A percentile compares a stretch with the other conserved stretches of the same genome.
Evolutionary conservation across 176 grass and related monocot species (phyloP).

Genomic region (Raddia distichophylla): DNA sequence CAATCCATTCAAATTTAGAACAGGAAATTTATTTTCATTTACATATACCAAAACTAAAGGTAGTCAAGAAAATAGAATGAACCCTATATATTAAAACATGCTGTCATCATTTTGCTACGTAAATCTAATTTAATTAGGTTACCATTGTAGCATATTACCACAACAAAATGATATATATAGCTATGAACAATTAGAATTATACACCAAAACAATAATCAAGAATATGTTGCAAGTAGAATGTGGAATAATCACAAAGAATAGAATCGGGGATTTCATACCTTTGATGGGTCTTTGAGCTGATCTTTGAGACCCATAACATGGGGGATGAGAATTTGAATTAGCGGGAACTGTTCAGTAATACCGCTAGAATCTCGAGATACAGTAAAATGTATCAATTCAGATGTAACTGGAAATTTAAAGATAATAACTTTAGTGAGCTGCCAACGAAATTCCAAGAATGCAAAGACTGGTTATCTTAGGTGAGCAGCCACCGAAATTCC

Average conservation of each 20-base stretch:
- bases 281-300: constrained; percentile 83
- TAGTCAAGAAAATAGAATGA: not conserved
- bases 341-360: constrained; percentile 65
- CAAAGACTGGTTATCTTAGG: not conserved
- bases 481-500: constrained; percentile 29
- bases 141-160: not conserved
- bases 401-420: constrained; percentile 67
- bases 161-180: not conserved
- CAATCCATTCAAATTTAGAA: not conserved
- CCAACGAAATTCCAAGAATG: constrained; percentile 25
- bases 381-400: constrained; percentile 95
- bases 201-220: constrained; percentile 32
- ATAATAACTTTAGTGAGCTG: constrained; percentile 36
- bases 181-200: constrained; percentile 22
- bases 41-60: not conserved
- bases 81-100: not conserved
- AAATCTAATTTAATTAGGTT: not conserved
- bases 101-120: not conserved
- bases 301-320: constrained; percentile 90
- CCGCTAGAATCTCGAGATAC: constrained; percentile 70
- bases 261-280: constrained; percentile 51
- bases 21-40: not conserved
- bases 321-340: constrained; percentile 89
- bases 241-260: constrained; percentile 12
- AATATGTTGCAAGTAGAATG: constrained; percentile 20